These are phyloP conservation scores for Articulospora tetracladia DNA, from an alignment of 495 filamentous ascomycete genomes.

Conservation along the genomic window DNA sequence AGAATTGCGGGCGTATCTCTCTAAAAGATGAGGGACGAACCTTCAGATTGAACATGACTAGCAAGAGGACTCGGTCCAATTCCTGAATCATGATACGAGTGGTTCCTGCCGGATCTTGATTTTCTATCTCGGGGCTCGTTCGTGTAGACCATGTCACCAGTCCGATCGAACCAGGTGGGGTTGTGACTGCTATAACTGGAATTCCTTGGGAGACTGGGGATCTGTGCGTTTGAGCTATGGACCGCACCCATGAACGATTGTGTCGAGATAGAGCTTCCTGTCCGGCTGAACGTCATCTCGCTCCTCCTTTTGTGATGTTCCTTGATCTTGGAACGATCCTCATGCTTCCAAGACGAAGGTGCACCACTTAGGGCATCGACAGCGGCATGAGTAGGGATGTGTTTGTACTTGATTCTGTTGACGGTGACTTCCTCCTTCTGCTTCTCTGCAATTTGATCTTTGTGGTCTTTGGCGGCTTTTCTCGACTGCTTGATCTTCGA, in stretches of 20 bases:
- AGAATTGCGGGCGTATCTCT: too few species aligned
- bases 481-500: constrained; percentile 42
- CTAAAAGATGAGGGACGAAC: neutral
- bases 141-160: constrained; percentile 13
- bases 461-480: constrained; percentile 46
- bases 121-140: constrained; percentile 4
- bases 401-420: constrained; percentile 42
- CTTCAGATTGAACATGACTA: constrained; percentile 21
- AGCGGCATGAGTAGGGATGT: constrained; percentile 54
- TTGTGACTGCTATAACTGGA: constrained; percentile 24
- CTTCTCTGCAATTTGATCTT: constrained; percentile 39
- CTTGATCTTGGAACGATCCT: constrained; percentile 23
- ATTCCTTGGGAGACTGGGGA: constrained; percentile 17
- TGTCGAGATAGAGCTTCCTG: constrained; percentile 15
- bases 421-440: constrained; percentile 27
- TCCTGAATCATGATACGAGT: constrained; percentile 23
- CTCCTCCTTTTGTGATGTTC: constrained; percentile 25
- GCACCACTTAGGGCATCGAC: constrained; percentile 50
- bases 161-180: constrained; percentile 22
- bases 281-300: constrained; percentile 23
- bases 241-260: constrained; percentile 6
- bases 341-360: constrained; percentile 42
- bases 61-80: constrained; percentile 21
- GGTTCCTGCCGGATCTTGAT: constrained; percentile 4
- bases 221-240: neutral